Evolutionary conservation across 805 yeast genomes (phyloP).

Genomic region (Suhomyces sp.): DNA sequence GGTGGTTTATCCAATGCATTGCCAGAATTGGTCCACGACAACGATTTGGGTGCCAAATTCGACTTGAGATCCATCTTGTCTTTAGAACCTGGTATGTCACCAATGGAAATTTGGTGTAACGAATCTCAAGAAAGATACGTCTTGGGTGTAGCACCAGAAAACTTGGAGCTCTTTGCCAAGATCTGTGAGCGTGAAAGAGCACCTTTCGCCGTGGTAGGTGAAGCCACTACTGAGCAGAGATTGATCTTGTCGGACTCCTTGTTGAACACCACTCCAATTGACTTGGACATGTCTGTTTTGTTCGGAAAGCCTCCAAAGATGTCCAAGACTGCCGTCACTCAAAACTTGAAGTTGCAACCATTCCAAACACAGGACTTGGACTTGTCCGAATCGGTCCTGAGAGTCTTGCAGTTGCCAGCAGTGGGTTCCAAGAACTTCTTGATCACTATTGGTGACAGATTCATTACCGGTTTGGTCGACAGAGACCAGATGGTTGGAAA

Average conservation of each 20-base stretch:
- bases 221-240: constrained; percentile 83
- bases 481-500: constrained; percentile 99
- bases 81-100: constrained; percentile 97
- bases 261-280: constrained; percentile 83
- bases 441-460: constrained; percentile 97
- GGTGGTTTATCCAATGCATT: constrained; percentile 97
- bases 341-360: constrained; percentile 49
- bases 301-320: constrained; percentile 97
- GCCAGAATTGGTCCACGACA: constrained; percentile 97
- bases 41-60: constrained; percentile 89
- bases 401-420: constrained; percentile 86
- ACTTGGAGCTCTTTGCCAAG: constrained; percentile 64
- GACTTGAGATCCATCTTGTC: constrained; percentile 88
- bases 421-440: constrained; percentile 94
- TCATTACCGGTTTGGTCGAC: constrained; percentile 95
- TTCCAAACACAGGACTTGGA: constrained; percentile 34
- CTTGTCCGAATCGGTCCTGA: constrained; percentile 63
- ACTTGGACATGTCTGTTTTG: constrained; percentile 88
- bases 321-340: constrained; percentile 71
- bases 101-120: constrained; percentile 99
- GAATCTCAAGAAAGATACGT: constrained; percentile 99
- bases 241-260: constrained; percentile 76
- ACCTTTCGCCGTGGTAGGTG: constrained; percentile 93
- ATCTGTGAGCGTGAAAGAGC: constrained; percentile 95
- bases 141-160: constrained; percentile 80